Base-by-base conservation (phyloP, 192 early-diverging fungal genomes). In the Glomus cerebriforme region DNA sequence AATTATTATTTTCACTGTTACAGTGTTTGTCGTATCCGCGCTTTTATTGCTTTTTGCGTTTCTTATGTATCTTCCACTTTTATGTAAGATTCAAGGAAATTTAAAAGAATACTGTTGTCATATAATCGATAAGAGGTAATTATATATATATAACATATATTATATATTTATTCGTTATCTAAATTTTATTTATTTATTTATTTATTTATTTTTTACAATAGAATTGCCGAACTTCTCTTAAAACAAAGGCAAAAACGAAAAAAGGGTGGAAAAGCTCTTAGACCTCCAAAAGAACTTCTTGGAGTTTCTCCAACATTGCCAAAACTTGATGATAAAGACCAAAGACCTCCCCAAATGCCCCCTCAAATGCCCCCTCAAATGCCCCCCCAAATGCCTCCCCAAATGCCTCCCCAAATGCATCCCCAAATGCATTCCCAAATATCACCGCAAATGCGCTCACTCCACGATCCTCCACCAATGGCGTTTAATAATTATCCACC, bases 71-170 rank as follows among this genome's bases (percentile, higher is more conserved):
- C 72, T 95, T 27, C 93, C 93, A 22, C 84, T 95, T 43, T 64
- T 93, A 66, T 87, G 84, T 76, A 84, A 86, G 7, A 91, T 95
- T 59, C 87, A 87, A 34, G 93, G 93, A 10, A 95, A 94, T 77
- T 78, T 95, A 34, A 95, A 95, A 79, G 93, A 95, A 77, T 95
- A 94, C 75, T 92, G 91, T 72, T 92, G 90, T 60, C 92, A 93
- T 81, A 92, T 92, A 76, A 88, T 94, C 45, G 93, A 94, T 83
- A 94, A 94, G 80, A 75, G 93, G 92, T 93, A 85, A 70, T 72
- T 71, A 29, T 26, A 59, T 59, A 27, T 27, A 3, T 26, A 64
- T 31, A 6, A 19, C 19, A 15, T 13, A 31, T 29, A 27, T 63
- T 9, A 7, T 63, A 27, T 29, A 63, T 3, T 12, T 29, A 13